A percentile compares a stretch with the other conserved stretches of the same genome.
Conservation (phyloP, 768 basidiomycete genomes). For the Collybia sp. region DNA sequence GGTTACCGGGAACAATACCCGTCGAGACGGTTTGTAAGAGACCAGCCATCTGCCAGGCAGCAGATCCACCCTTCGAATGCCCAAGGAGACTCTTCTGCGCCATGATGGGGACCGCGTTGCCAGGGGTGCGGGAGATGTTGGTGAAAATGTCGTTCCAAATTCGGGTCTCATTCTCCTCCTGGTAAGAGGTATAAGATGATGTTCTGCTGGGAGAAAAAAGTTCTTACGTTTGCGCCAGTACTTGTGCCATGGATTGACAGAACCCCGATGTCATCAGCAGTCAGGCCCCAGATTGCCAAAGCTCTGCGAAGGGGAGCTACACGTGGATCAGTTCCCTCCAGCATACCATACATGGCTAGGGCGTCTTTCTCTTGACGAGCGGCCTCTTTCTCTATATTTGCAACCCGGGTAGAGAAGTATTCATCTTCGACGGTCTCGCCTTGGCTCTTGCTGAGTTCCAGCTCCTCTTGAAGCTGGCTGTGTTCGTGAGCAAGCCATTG, state of each 20-base stretch:
- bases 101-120: slow-evolving; percentile 96
- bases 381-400: slow-evolving; percentile 88
- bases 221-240: slow-evolving; percentile 70
- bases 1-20: slow-evolving; percentile 91
- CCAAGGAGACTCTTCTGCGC: slow-evolving; percentile 97
- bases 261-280: slow-evolving; percentile 88
- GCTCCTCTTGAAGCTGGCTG: slow-evolving; percentile 74
- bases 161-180: slow-evolving; percentile 96
- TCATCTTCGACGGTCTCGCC: slow-evolving; percentile 52
- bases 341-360: slow-evolving; percentile 92
- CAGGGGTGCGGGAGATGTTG: slow-evolving; percentile 83
- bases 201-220: slow-evolving; percentile 1
- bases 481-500: slow-evolving; percentile 94
- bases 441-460: slow-evolving; percentile 53
- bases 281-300: slow-evolving; percentile 94
- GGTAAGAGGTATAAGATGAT: slow-evolving; percentile 9
- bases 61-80: slow-evolving; percentile 98
- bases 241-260: slow-evolving; percentile 89
- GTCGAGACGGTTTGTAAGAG: slow-evolving; percentile 79
- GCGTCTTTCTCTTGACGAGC: slow-evolving; percentile 89
- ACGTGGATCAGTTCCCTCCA: slow-evolving; percentile 80
- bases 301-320: slow-evolving; percentile 93
- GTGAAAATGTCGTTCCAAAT: slow-evolving; percentile 96
- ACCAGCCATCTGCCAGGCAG: slow-evolving; percentile 95
- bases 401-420: slow-evolving; percentile 72